Percentiles rank a stretch among this genome's conserved stretches.
Conservation (phyloP, 352 stramenopile genomes). For the Phytophthora foliorum region DNA sequence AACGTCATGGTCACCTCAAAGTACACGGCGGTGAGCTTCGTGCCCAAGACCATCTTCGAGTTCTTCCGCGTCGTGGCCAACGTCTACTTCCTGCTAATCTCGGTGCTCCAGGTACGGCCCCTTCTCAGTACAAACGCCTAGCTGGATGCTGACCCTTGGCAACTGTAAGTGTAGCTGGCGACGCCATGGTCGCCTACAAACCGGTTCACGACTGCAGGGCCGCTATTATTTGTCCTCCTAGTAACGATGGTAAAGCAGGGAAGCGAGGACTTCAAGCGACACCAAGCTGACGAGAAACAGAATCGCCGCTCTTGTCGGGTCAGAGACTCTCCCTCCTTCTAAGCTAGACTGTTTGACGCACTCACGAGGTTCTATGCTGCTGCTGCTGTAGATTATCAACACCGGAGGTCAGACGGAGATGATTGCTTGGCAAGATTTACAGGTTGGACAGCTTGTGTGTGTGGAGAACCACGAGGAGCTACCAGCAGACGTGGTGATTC, state of each 20-base stretch:
- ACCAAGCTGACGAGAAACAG: conserved; percentile 72
- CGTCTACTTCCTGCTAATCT: conserved; percentile 96
- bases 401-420: conserved; percentile 47
- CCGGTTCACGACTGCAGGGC: conserved; percentile 74
- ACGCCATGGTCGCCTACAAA: conserved; percentile 77
- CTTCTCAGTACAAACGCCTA: neutral
- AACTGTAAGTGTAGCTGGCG: conserved; percentile 45
- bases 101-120: conserved; percentile 82
- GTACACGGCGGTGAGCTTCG: conserved; percentile 93
- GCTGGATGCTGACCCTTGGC: neutral
- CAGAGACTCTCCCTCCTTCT: conserved; percentile 6
- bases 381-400: conserved; percentile 56
- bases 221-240: conserved; percentile 77
- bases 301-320: conserved; percentile 67
- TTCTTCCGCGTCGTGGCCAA: conserved; percentile 96
- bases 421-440: conserved; percentile 76
- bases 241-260: conserved; percentile 85
- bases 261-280: conserved; percentile 74
- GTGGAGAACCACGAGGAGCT: conserved; percentile 88
- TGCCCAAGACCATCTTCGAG: conserved; percentile 94
- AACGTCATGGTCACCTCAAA: conserved; percentile 92
- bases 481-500: conserved; percentile 91
- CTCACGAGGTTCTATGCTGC: neutral
- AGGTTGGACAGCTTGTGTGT: conserved; percentile 81
- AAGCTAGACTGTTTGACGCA: neutral